Evolutionary conservation across 495 filamentous ascomycete genomes (phyloP), one percentile per base, ranked within the genome.

Genomic region (Pseudoneurospora amorphoporcata): DNA sequence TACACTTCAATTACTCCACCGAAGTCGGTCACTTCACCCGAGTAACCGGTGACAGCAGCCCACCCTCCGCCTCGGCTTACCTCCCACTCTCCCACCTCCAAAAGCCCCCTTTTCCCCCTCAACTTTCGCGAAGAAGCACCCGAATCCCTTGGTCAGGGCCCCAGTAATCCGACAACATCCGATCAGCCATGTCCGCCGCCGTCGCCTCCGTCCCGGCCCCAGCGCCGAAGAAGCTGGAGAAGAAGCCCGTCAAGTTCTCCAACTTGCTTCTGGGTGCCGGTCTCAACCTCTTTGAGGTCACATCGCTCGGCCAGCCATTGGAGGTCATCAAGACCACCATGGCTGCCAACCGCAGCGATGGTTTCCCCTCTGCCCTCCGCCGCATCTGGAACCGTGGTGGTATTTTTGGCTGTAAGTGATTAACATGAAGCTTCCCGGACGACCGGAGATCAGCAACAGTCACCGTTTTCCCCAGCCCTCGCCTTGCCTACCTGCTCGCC

Each of bases 241-340:
- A 98, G 92, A 98, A 99, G 89, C 96, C 96, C 74, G 90, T 99
- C 87, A 98, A 97, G 89, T 98, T 98, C 88, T 97, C 94, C 86
- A 99, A 98, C 85, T 84, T 99, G 87, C 86, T 99, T 78, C 87
- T 99, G 79, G 95, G 95, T 76, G 96, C 93, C 78, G 95, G 95
- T 68, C 87, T 99, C 84, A 98, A 99, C 86, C 87, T 99, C 90
- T 98, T 97, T 81, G 95, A 97, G 89, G 91, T 90, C 73, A 81
- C 74, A 74, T 76, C 77, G 45, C 79, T 92, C 89, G 85, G 94
- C 81, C 95, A 97, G 91, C 95, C 95, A 77, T 88, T 99, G 80
- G 96, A 99, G 88, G 95, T 99, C 84, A 88, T 91, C 86, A 99
- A 99, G 92, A 99, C 95, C 78, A 97, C 95, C 79, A 98, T 98